Conservation (phyloP, 768 basidiomycete genomes). For the Suillus variegatus region DNA sequence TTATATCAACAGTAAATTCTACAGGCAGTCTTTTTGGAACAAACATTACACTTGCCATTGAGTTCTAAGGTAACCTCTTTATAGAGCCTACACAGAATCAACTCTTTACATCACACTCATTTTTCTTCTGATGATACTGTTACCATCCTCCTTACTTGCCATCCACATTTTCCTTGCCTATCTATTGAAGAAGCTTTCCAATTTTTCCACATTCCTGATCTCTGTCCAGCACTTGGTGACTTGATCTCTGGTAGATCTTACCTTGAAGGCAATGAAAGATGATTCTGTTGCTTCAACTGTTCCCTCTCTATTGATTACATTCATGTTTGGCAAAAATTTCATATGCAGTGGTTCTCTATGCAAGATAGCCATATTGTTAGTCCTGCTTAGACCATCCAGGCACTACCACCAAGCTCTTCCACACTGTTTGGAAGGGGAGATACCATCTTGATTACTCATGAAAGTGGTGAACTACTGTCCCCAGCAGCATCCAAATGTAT, state of each 20-base stretch:
- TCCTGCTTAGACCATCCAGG: constrained; percentile 16
- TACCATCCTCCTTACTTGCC: constrained; percentile 1
- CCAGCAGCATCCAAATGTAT: background rate
- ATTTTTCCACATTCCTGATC: constrained; percentile 6
- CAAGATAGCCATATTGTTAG: constrained; percentile 4
- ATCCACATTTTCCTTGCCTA: constrained; percentile 6
- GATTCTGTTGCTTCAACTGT: background rate
- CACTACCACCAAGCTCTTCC: background rate
- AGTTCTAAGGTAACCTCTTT: too few species aligned
- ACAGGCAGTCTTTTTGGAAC: too few species aligned
- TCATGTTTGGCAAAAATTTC: constrained; percentile 10
- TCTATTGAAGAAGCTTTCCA: constrained; percentile 3
- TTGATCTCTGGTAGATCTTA: constrained; percentile 5
- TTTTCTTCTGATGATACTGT: background rate
- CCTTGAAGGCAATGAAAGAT: background rate
- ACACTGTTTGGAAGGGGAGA: constrained; percentile 10
- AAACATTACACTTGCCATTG: too few species aligned
- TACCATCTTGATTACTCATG: constrained; percentile 9
- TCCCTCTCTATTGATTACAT: constrained; percentile 7
- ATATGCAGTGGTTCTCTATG: constrained; percentile 8
- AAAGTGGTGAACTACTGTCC: constrained; percentile 11
- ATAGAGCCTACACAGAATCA: too few species aligned
- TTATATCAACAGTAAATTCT: too few species aligned
- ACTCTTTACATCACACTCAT: too few species aligned
- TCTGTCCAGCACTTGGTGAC: constrained; percentile 11